Evolutionary conservation across 108 stramenopile species (phyloP).

Genomic region (Seminavis robusta): DNA sequence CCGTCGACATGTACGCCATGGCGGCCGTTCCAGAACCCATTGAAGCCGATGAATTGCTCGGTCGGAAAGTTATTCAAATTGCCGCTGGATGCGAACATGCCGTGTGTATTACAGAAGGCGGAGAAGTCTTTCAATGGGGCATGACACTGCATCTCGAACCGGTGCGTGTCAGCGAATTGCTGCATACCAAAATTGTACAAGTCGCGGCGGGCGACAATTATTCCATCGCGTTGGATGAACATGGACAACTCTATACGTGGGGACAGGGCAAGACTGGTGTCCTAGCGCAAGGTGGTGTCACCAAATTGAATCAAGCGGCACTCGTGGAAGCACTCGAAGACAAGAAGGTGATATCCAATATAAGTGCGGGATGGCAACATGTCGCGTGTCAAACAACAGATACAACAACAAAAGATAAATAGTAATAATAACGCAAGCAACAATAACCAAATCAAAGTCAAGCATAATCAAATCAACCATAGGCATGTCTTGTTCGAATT

Average conservation of each 20-base stretch:
- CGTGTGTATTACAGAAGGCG: constrained; percentile 79
- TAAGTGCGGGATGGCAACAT: constrained; percentile 73
- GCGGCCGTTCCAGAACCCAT: constrained; percentile 65
- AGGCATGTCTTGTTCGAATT: no score
- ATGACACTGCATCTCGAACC: constrained; percentile 73
- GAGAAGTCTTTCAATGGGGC: constrained; percentile 91
- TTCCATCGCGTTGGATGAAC: constrained; percentile 65
- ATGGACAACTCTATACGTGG: constrained; percentile 58
- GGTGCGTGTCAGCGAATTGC: constrained; percentile 49
- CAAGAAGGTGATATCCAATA: constrained; percentile 33
- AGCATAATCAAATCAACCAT: no score
- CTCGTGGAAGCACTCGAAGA: constrained; percentile 48
- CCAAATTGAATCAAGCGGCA: constrained; percentile 54
- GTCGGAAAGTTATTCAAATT: constrained; percentile 52
- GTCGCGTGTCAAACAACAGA: constrained; percentile 76
- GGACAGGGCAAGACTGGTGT: constrained; percentile 81
- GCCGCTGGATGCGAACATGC: constrained; percentile 82
- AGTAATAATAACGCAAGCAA: no score
- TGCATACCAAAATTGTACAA: constrained; percentile 55
- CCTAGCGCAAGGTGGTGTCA: constrained; percentile 54
- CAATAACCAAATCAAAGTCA: no score
- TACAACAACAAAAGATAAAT: no score
- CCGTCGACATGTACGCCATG: constrained; percentile 89
- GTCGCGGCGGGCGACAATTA: constrained; percentile 77
- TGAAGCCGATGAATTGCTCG: constrained; percentile 58